Evolutionary conservation across 768 basidiomycete species (phyloP).

Genomic region (Boletus subcaerulescens): DNA sequence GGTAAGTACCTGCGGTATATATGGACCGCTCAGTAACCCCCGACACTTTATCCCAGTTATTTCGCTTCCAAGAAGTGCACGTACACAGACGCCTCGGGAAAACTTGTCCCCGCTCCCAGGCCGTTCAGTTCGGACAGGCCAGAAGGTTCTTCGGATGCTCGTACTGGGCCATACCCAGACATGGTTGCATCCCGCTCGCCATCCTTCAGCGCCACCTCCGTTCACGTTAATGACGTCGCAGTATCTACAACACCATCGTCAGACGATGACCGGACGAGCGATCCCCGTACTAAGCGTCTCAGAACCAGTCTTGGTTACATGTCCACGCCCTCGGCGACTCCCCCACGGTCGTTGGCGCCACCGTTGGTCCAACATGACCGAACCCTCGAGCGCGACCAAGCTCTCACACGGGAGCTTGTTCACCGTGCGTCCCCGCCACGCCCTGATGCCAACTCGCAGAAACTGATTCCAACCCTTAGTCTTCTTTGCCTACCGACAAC

Average conservation of each 20-base stretch:
- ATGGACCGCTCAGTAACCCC: neutral
- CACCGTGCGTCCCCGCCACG: slow-evolving; percentile 49
- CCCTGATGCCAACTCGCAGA: neutral
- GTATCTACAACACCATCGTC: slow-evolving; percentile 20
- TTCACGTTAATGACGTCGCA: slow-evolving; percentile 12
- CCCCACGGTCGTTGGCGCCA: slow-evolving; percentile 36
- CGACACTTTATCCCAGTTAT: slow-evolving; percentile 44
- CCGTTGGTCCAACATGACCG: slow-evolving; percentile 38
- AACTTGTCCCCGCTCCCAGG: slow-evolving; percentile 72
- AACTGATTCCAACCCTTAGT: slow-evolving; percentile 40
- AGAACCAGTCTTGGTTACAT: slow-evolving; percentile 40
- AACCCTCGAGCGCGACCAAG: slow-evolving; percentile 52
- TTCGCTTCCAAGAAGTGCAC: slow-evolving; percentile 80
- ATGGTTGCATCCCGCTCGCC: slow-evolving; percentile 9
- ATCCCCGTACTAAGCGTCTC: slow-evolving; percentile 50
- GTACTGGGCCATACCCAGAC: slow-evolving; percentile 19
- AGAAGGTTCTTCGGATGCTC: slow-evolving; percentile 27
- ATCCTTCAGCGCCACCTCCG: slow-evolving; percentile 4
- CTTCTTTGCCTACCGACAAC: slow-evolving; percentile 81
- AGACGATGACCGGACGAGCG: slow-evolving; percentile 41
- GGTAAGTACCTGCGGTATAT: slow-evolving; percentile 41
- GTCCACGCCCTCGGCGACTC: slow-evolving; percentile 30
- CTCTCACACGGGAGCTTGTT: slow-evolving; percentile 68
- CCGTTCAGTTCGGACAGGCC: slow-evolving; percentile 43
- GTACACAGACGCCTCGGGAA: slow-evolving; percentile 77